These are phyloP conservation scores for Bathelium albidoporum DNA, from an alignment of 495 filamentous ascomycete genomes.

Conservation along the genomic window DNA sequence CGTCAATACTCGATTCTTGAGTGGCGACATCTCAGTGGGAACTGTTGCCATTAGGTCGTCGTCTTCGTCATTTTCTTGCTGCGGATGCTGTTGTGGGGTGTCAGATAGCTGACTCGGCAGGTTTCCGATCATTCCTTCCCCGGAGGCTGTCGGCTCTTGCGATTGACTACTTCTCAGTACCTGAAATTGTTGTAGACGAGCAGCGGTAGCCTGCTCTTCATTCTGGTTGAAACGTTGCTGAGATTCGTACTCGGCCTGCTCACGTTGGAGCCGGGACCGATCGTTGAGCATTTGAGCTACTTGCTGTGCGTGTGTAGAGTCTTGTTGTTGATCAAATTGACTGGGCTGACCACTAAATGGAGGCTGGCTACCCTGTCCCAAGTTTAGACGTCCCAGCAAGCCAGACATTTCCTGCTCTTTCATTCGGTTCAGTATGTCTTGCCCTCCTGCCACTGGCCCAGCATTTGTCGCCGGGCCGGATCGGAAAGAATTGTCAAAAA, in stretches of 20 bases:
- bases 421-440: conserved; percentile 38
- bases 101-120: background rate
- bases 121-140: conserved; percentile 24
- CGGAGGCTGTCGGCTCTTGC: conserved; percentile 10
- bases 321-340: conserved; percentile 38
- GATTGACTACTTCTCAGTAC: conserved; percentile 34
- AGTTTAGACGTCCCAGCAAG: conserved; percentile 50
- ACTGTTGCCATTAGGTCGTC: conserved; percentile 13
- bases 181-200: conserved; percentile 56
- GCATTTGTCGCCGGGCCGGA: conserved; percentile 33
- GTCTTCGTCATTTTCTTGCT: conserved; percentile 7
- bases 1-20: background rate
- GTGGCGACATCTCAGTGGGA: background rate
- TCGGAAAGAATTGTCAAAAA: conserved; percentile 61
- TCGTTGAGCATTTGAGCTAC: conserved; percentile 51
- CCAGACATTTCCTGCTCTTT: conserved; percentile 52
- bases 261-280: conserved; percentile 49
- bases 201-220: conserved; percentile 52
- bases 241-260: conserved; percentile 54
- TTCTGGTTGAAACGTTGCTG: conserved; percentile 50
- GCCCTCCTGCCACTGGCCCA: conserved; percentile 44
- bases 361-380: conserved; percentile 40
- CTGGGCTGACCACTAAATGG: conserved; percentile 42
- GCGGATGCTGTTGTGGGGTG: background rate
- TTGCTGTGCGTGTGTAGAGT: conserved; percentile 46